Evolutionary conservation across 225 moss, liverwort and hornwort species (phyloP).

Genomic region (Marchantia polymorpha): DNA sequence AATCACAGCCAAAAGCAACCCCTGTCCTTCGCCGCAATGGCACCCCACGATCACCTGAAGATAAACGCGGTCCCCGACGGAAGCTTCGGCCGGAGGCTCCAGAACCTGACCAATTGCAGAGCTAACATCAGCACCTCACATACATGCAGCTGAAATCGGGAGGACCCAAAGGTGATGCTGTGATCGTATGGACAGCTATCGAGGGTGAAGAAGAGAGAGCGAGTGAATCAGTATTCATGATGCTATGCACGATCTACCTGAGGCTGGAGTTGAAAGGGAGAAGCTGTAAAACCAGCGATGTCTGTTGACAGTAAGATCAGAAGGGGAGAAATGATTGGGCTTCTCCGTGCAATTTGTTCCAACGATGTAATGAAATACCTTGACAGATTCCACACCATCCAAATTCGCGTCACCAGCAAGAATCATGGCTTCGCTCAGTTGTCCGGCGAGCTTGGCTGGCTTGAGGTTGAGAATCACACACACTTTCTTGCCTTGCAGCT

Average conservation of each 20-base stretch:
- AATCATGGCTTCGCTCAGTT: slow-evolving; percentile 95
- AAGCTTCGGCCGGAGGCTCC: slow-evolving; percentile 63
- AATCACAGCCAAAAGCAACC: background rate
- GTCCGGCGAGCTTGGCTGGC: slow-evolving; percentile 90
- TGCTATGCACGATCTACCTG: too few species aligned
- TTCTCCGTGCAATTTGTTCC: background rate
- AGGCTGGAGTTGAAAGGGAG: too few species aligned
- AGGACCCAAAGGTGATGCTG: too few species aligned
- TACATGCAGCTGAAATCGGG: too few species aligned
- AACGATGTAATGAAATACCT: slow-evolving; percentile 45
- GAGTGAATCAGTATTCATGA: too few species aligned
- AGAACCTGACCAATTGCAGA: slow-evolving; percentile 49
- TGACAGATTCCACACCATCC: slow-evolving; percentile 69
- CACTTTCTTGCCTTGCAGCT: slow-evolving; percentile 72
- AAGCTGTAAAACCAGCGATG: too few species aligned
- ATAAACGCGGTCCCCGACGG: slow-evolving; percentile 72
- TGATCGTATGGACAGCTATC: too few species aligned
- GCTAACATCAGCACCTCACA: too few species aligned
- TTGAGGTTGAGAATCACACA: slow-evolving; percentile 85
- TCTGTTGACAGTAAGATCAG: too few species aligned
- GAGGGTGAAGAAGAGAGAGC: too few species aligned
- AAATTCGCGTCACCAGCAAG: slow-evolving; percentile 69
- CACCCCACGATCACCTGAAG: slow-evolving; percentile 49
- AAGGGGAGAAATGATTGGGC: too few species aligned
- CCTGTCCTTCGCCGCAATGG: too few species aligned